Evolutionary conservation across 768 basidiomycete species (phyloP), one percentile per base, ranked within the genome.

Genomic region (Russula ochroleuca): DNA sequence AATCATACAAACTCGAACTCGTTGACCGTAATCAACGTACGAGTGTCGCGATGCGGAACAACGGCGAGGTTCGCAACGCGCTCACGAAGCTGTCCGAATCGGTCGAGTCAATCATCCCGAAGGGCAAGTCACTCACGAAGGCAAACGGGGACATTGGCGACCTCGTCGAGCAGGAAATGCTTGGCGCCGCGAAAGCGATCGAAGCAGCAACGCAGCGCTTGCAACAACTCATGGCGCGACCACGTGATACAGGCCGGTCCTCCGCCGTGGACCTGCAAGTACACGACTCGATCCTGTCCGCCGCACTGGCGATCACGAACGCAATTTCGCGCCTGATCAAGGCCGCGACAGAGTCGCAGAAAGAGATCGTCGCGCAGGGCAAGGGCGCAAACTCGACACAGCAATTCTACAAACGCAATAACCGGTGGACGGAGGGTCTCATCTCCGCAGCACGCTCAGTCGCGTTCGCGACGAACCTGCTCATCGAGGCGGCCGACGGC

Each of bases 341-440:
- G 73, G 96, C 97, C 10, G 97, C 97, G 23, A 97, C 97, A 1
- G 95, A 95, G 41, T 98, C 95, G 56, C 97, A 99, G 75, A 86
- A 98, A 74, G 97, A 99, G 78, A 99, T 99, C 60, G 97, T 98
- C 59, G 87, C 88, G 3, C 88, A 97, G 76, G 97, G 97, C 62
- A 91, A 85, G 73, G 97, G 97, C 9, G 91, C 94, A 21, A 94
- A 87, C 74, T 84, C 94, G 25, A 85, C 81, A 21, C 93, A 96
- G 74, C 96, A 98, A 71, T 99, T 99, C 82, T 99, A 98, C 83
- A 99, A 99, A 79, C 88, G 92, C 64, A 98, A 99, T 85, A 98
- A 98, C 76, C 84, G 97, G 64, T 99, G 97, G 97, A 99, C 97
- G 49, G 97, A 99, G 74, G 97, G 97, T 68, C 87, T 99, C 69